Evolutionary conservation across 306 rosid genomes (phyloP), one percentile per base, ranked within the genome.

Genomic region (Rosa multiflora): DNA sequence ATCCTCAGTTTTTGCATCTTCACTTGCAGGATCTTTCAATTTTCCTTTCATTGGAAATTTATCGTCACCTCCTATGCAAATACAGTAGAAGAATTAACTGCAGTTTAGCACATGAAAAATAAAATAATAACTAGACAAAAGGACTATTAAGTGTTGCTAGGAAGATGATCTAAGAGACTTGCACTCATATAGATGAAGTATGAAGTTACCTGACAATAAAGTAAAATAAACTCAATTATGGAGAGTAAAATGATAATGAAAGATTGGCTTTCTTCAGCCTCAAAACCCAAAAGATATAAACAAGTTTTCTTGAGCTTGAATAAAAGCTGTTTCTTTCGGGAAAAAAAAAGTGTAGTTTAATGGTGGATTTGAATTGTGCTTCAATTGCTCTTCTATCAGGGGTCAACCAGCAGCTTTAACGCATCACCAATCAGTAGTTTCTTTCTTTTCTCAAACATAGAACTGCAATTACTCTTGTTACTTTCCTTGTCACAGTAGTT

Each of bases 1-100:
- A 61, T 77, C 87, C 74, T 88, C 97, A 74, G 76, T 83, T 82
- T 86, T 93, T 82, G 70, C 75, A 66, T 78, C 86, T 80, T 86
- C 86, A 73, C 58, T 58, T 52, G 77, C 73, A 17, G 39, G 61
- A 72, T 83, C 84, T 75, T 85, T 82, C 43, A 6, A 46, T 61
- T 77, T 48, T 55, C 84, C 80, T 71, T 64, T 85, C 71, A 51
- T 59, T 43, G 76, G 86, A 72, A 82, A 74, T 72, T 86, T 87
- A 48, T 74, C 12, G 35, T 88, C 89, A 78, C 48, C 83, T 76
- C 63, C 96, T 90, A 74, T n/a, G 72, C 7, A 51, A 74, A 74
- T 72, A 72, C 35, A 74, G 67, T 46, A 70, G 53, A 70, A 18
- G 40, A 70, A 39, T 21, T 23, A 74, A 42, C 58, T 42, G 69